These are phyloP conservation scores for Chenopodium suecicum DNA, from an alignment of 148 eudicot species.

Conservation along the genomic window DNA sequence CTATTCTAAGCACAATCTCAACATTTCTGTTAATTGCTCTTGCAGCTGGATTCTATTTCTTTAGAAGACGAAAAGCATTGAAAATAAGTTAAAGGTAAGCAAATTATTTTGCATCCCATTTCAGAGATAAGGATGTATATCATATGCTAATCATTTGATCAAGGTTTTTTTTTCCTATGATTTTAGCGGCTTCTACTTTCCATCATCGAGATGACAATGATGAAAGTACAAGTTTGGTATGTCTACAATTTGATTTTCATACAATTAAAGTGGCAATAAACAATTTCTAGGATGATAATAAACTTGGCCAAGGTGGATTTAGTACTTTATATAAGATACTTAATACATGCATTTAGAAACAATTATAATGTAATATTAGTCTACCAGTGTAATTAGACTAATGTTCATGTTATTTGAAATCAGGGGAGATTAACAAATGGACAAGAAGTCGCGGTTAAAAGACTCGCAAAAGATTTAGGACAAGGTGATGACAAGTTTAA, in stretches of 20 bases:
- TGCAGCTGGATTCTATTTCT: not conserved
- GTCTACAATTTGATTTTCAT: not conserved
- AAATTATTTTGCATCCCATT: too few relatives aligned
- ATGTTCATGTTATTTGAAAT: not conserved
- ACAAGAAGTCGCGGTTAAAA: slow-evolving; percentile 26
- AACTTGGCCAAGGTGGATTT: slow-evolving; percentile 35
- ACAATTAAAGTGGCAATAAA: slow-evolving; percentile 22
- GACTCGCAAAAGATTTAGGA: slow-evolving; percentile 7
- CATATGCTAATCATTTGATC: not conserved
- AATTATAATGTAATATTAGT: too few relatives aligned
- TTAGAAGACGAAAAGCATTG: not conserved
- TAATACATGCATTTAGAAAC: not conserved
- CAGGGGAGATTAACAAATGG: slow-evolving; percentile 18
- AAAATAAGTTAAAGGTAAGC: not conserved
- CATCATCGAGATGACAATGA: not conserved
- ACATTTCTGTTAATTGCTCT: not conserved
- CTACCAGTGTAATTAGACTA: too few relatives aligned
- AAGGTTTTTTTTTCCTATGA: not conserved
- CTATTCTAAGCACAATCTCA: not conserved
- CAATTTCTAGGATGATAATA: slow-evolving; percentile 21
- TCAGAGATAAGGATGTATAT: too few relatives aligned
- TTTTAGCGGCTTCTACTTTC: not conserved
- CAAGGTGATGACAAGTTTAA: slow-evolving; percentile 17
- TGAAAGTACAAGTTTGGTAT: not conserved
- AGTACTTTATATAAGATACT: slow-evolving; percentile 30